Percentiles rank a stretch among this genome's conserved stretches.
These are phyloP conservation scores for Tetracladium marchalianum DNA, from an alignment of 495 filamentous ascomycete species.

Conservation along the genomic window DNA sequence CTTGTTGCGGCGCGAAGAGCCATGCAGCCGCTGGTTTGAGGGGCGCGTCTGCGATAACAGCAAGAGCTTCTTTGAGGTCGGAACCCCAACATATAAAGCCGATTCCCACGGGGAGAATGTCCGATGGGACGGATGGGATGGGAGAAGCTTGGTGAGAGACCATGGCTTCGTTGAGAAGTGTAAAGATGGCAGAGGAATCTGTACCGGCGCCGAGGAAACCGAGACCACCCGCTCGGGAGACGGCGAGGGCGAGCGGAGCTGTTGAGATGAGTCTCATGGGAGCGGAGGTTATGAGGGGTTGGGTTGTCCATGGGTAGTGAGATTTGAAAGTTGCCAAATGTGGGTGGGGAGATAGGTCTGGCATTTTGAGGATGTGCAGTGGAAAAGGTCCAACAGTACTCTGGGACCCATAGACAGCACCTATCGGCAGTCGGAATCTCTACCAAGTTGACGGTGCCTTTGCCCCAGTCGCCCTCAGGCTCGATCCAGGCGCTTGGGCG, in stretches of 20 bases:
- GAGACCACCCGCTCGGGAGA: slow-evolving; percentile 48
- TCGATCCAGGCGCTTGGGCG: slow-evolving; percentile 54
- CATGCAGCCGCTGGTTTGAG: slow-evolving; percentile 56
- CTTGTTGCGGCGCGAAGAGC: slow-evolving; percentile 54
- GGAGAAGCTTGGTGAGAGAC: slow-evolving; percentile 1
- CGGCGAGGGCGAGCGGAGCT: slow-evolving; percentile 42
- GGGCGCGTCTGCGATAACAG: slow-evolving; percentile 30
- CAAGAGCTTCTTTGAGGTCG: slow-evolving; percentile 26
- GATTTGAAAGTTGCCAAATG: neutral
- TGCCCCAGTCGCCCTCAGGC: no score
- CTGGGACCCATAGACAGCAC: no score
- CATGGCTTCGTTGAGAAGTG: slow-evolving; percentile 1
- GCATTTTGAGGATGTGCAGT: no score
- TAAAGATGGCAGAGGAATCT: slow-evolving; percentile 10
- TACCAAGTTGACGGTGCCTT: no score
- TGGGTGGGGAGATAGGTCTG: no score
- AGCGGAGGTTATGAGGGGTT: slow-evolving; percentile 54
- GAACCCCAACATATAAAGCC: slow-evolving; percentile 53
- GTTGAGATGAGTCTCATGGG: slow-evolving; percentile 67
- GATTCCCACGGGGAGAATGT: slow-evolving; percentile 46
- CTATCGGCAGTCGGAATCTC: no score
- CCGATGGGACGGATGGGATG: slow-evolving; percentile 8
- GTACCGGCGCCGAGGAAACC: slow-evolving; percentile 39
- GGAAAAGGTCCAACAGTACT: no score
- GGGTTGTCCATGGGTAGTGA: slow-evolving; percentile 50